phyloP scores from a whole-genome alignment of 1,284 basidiomycete species.

The Caloboletus inedulis region DNA sequence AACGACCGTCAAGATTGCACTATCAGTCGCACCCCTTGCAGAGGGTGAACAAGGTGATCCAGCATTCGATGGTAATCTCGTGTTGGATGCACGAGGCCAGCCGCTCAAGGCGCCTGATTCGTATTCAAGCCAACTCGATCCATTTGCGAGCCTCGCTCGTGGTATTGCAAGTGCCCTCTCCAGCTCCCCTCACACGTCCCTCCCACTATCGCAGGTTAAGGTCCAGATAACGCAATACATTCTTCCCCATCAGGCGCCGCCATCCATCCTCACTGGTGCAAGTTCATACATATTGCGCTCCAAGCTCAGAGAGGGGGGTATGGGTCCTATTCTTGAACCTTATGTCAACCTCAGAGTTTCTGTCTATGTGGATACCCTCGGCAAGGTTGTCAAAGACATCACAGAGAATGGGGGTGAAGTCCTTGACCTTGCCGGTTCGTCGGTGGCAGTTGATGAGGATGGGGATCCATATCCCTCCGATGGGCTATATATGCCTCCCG shows the following conservation, averaged over 20 bases:
- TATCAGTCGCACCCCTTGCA: constrained; percentile 52
- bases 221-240: constrained; percentile 49
- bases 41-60: constrained; percentile 60
- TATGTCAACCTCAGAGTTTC: constrained; percentile 65
- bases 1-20: constrained; percentile 44
- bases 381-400: constrained; percentile 73
- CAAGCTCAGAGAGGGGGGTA: constrained; percentile 54
- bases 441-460: constrained; percentile 43
- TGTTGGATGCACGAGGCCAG: constrained; percentile 51
- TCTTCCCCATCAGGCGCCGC: constrained; percentile 40
- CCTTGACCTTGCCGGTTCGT: constrained; percentile 50
- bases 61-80: constrained; percentile 71
- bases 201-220: constrained; percentile 62
- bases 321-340: constrained; percentile 73
- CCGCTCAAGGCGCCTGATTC: constrained; percentile 55
- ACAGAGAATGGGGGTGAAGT: constrained; percentile 75
- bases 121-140: constrained; percentile 42
- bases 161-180: constrained; percentile 70
- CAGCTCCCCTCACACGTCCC: constrained; percentile 70
- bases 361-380: constrained; percentile 62
- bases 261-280: constrained; percentile 62
- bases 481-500: constrained; percentile 70
- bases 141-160: constrained; percentile 51
- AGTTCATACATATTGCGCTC: constrained; percentile 61
- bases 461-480: constrained; percentile 51